phyloP scores from a whole-genome alignment of 441 rosid genomes.

The Rhodomyrtus psidioides region DNA sequence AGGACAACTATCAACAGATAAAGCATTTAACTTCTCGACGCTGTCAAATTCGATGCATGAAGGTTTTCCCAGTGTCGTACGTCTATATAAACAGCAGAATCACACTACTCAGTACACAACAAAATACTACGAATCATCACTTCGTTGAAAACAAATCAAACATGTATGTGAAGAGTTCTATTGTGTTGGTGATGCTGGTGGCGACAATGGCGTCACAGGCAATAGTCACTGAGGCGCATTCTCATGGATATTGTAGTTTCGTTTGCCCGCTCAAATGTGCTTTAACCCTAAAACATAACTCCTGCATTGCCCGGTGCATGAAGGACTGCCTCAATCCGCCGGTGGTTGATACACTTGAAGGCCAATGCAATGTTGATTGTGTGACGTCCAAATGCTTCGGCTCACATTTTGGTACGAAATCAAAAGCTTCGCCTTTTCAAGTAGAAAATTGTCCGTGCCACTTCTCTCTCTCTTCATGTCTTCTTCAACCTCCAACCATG shows the following conservation, averaged over 20 bases:
- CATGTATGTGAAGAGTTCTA: neutral
- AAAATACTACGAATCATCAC: neutral
- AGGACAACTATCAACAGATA: no score
- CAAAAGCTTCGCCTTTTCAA: neutral
- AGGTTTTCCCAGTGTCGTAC: neutral
- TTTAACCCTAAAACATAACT: no score
- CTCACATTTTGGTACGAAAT: neutral
- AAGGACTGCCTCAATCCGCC: no score
- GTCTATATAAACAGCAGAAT: neutral
- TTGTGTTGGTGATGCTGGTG: neutral
- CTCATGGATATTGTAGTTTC: neutral
- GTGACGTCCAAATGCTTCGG: neutral
- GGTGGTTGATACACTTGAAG: neutral
- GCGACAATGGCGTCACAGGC: neutral
- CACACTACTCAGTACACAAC: neutral
- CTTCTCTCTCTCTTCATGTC: no score
- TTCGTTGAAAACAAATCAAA: neutral
- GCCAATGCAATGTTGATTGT: neutral
- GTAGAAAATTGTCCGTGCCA: neutral
- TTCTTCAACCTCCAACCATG: neutral
- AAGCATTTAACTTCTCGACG: no score
- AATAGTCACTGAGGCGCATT: neutral
- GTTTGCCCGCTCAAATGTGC: no score
- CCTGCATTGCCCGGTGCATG: accelerated
- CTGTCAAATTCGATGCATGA: neutral